Conservation (phyloP, 1,284 basidiomycete species). For the Rhizoctonia solani region DNA sequence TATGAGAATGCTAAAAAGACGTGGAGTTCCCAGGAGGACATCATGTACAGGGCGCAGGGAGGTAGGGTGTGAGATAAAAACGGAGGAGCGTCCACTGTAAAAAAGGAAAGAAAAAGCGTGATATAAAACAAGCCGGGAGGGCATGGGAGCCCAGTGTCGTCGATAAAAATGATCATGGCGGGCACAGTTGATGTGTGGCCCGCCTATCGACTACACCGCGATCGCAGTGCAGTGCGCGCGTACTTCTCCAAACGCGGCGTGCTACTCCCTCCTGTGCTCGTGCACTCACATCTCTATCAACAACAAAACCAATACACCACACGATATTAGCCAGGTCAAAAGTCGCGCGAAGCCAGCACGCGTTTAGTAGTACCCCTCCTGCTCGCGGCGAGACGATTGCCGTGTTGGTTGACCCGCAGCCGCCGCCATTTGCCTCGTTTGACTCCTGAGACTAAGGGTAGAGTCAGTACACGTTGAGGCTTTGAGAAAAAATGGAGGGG, state of each 20-base stretch:
- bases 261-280: slow-evolving; percentile 32
- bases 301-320: not conserved
- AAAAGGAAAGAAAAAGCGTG: not conserved
- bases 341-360: not conserved
- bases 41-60: slow-evolving; percentile 3
- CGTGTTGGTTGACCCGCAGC: slow-evolving; percentile 16
- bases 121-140: not conserved
- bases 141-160: not conserved
- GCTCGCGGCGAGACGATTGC: slow-evolving; percentile 30
- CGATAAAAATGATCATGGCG: not conserved
- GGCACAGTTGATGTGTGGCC: not conserved
- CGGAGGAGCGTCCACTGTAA: slow-evolving; percentile 33
- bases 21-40: slow-evolving; percentile 3
- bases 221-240: not conserved
- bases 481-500: slow-evolving; percentile 14
- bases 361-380: slow-evolving; percentile 34
- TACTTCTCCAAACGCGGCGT: slow-evolving; percentile 1
- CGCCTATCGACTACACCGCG: not conserved
- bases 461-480: slow-evolving; percentile 8
- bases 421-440: slow-evolving; percentile 36
- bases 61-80: slow-evolving; percentile 3
- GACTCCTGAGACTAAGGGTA: slow-evolving; percentile 36
- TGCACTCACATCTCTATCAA: not conserved
- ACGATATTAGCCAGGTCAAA: not conserved
- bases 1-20: not conserved